Evolutionary conservation across 306 rosid species (phyloP).

Genomic region (Lathyrus oleraceus): DNA sequence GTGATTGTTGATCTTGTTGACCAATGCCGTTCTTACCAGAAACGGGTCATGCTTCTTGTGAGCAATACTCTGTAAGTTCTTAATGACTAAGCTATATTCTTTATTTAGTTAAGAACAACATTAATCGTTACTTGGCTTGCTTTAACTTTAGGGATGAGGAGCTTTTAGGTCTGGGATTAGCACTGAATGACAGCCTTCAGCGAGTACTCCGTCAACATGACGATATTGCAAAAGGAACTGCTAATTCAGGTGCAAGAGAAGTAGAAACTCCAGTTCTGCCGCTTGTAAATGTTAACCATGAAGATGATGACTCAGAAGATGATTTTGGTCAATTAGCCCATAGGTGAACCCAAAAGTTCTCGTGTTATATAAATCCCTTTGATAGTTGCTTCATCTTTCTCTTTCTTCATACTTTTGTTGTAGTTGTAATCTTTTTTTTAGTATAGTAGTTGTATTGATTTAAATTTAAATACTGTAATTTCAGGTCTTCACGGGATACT

Average conservation of each 20-base stretch:
- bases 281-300: constrained; percentile 70
- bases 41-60: constrained; percentile 90
- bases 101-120: constrained; percentile 18
- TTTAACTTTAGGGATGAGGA: constrained; percentile 71
- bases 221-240: constrained; percentile 59
- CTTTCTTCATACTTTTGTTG: constrained; percentile 11
- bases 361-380: constrained; percentile 4
- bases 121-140: constrained; percentile 37
- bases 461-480: constrained; percentile 35
- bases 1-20: constrained; percentile 93
- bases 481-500: constrained; percentile 74
- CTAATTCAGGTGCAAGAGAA: constrained; percentile 46
- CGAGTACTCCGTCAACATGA: constrained; percentile 76
- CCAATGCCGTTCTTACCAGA: constrained; percentile 90
- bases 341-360: constrained; percentile 54
- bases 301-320: constrained; percentile 86
- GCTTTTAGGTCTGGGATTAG: constrained; percentile 72
- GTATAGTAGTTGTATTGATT: constrained; percentile 11
- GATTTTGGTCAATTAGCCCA: constrained; percentile 84
- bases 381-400: constrained; percentile 18
- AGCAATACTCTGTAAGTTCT: constrained; percentile 66
- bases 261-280: constrained; percentile 63
- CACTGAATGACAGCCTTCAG: constrained; percentile 85
- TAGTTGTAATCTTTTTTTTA: neutral
- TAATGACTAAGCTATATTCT: neutral